Percentiles rank a stretch among this genome's conserved stretches.
phyloP scores from a whole-genome alignment of 1,284 basidiomycete species.

The Grifola frondosa region DNA sequence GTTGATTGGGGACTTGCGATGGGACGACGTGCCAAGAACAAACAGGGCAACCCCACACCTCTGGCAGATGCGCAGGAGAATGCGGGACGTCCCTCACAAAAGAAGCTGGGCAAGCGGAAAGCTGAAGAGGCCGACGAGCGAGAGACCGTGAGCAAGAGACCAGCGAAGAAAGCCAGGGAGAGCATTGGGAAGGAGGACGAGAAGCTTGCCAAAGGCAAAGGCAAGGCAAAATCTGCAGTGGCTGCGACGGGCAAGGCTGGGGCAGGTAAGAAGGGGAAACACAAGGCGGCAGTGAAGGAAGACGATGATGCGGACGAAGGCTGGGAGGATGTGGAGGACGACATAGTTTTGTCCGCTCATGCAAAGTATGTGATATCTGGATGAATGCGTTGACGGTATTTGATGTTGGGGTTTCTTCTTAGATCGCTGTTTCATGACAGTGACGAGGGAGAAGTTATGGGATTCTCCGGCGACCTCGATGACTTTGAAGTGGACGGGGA shows the following conservation, averaged over 20 bases:
- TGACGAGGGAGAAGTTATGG: slow-evolving; percentile 47
- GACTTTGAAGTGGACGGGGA: slow-evolving; percentile 47
- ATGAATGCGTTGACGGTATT: slow-evolving; percentile 6
- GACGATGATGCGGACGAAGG: slow-evolving; percentile 42
- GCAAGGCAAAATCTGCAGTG: slow-evolving; percentile 33
- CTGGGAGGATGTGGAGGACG: slow-evolving; percentile 65
- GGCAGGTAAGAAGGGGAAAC: slow-evolving; percentile 23
- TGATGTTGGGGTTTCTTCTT: background rate
- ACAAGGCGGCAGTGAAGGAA: slow-evolving; percentile 20
- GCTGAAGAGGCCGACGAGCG: slow-evolving; percentile 50
- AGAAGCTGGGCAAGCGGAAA: slow-evolving; percentile 74
- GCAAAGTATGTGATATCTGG: slow-evolving; percentile 41
- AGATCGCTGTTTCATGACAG: slow-evolving; percentile 52
- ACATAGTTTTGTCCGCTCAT: slow-evolving; percentile 41
- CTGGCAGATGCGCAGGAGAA: slow-evolving; percentile 42
- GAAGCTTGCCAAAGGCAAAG: slow-evolving; percentile 22
- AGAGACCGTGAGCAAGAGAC: slow-evolving; percentile 38
- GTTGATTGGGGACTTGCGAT: too few relatives aligned
- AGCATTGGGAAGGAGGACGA: slow-evolving; percentile 20
- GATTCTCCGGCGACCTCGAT: slow-evolving; percentile 44
- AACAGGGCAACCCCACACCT: slow-evolving; percentile 78
- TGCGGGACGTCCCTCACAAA: slow-evolving; percentile 39
- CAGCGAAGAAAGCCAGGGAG: slow-evolving; percentile 60
- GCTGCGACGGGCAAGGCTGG: slow-evolving; percentile 10
- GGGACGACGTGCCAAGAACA: slow-evolving; percentile 90